Evolutionary conservation across 345 rosid species (phyloP).

Genomic region (Linum lewisii): DNA sequence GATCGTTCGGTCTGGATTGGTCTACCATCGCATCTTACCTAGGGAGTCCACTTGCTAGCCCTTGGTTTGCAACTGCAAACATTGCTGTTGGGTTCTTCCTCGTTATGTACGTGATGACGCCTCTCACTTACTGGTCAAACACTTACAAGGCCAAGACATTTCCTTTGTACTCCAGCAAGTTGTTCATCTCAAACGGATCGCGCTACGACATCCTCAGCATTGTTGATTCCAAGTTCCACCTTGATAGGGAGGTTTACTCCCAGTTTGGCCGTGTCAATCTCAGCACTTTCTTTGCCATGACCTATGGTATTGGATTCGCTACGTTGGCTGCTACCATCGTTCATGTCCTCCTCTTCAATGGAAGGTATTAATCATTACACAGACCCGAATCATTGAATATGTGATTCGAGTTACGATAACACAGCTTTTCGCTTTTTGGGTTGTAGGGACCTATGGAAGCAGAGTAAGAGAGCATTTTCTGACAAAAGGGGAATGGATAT

Average conservation of each 20-base stretch:
- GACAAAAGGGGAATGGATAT: conserved; percentile 48
- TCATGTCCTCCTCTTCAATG: conserved; percentile 54
- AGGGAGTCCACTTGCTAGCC: conserved; percentile 79
- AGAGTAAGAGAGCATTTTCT: conserved; percentile 40
- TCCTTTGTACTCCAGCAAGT: conserved; percentile 44
- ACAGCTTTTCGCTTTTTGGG: conserved; percentile 1
- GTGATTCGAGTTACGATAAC: no score
- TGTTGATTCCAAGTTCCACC: conserved; percentile 43
- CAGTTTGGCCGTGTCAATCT: conserved; percentile 42
- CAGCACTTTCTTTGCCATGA: conserved; percentile 66
- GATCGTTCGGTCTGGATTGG: conserved; percentile 73
- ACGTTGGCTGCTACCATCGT: conserved; percentile 53
- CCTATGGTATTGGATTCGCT: conserved; percentile 79
- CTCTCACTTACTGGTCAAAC: conserved; percentile 53
- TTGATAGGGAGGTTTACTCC: conserved; percentile 39
- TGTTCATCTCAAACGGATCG: conserved; percentile 46
- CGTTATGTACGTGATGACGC: conserved; percentile 52
- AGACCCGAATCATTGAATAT: no score
- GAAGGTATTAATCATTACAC: conserved; percentile 6
- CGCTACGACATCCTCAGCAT: conserved; percentile 44
- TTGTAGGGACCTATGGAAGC: conserved; percentile 58
- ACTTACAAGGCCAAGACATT: conserved; percentile 60
- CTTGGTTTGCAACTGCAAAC: conserved; percentile 69
- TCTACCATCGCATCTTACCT: conserved; percentile 56
- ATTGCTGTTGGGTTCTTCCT: conserved; percentile 45